These are phyloP conservation scores for Funneliformis geosporum DNA, from an alignment of 192 early-diverging fungal genomes.

Conservation along the genomic window DNA sequence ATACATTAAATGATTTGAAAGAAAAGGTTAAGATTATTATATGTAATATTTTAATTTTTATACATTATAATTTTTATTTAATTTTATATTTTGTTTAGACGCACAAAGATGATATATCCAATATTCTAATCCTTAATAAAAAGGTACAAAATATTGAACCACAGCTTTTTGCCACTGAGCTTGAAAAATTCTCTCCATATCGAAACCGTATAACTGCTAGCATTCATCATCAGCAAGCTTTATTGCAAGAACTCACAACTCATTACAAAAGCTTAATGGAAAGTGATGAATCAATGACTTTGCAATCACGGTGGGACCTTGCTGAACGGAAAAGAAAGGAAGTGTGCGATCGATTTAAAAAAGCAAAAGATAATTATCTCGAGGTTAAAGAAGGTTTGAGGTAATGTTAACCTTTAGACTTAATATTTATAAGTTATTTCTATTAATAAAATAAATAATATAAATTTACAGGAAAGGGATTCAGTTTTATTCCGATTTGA, in stretches of 20 bases:
- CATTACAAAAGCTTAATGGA: constrained; percentile 79
- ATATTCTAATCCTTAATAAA: constrained; percentile 72
- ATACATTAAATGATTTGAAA: constrained; percentile 74
- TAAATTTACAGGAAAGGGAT: constrained; percentile 56
- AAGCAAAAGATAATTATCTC: constrained; percentile 67
- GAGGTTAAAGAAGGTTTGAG: constrained; percentile 59
- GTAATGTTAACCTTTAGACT: not conserved
- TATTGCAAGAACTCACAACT: constrained; percentile 73
- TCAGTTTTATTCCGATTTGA: constrained; percentile 68
- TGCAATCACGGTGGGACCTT: constrained; percentile 69
- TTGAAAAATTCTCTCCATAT: constrained; percentile 87
- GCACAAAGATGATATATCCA: constrained; percentile 89
- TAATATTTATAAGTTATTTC: not conserved
- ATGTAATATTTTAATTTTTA: not conserved
- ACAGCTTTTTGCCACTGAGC: constrained; percentile 86
- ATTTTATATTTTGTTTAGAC: constrained; percentile 40
- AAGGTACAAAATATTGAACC: constrained; percentile 76
- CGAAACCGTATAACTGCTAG: constrained; percentile 73
- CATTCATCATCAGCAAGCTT: constrained; percentile 69
- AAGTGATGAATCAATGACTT: constrained; percentile 63
- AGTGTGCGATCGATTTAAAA: constrained; percentile 65
- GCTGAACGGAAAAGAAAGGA: constrained; percentile 64
- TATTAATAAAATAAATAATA: not conserved
- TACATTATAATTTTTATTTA: not conserved
- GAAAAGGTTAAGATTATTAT: constrained; percentile 54